Percentiles rank a stretch among this genome's conserved stretches.
These are phyloP conservation scores for Syzygium aqueum DNA, from an alignment of 345 rosid genomes.

Conservation along the genomic window DNA sequence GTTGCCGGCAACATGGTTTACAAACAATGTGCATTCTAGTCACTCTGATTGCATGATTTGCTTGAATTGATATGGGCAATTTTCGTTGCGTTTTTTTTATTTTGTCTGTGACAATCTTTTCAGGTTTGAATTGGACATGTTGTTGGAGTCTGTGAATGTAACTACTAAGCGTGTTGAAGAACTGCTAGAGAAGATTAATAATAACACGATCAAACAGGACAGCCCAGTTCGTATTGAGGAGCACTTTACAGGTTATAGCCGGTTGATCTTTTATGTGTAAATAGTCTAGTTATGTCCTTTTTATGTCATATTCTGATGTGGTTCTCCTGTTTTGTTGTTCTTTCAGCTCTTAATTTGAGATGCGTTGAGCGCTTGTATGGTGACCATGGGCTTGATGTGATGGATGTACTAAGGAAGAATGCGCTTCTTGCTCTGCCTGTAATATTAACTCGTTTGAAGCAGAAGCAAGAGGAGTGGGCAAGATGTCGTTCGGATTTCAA, in stretches of 20 bases:
- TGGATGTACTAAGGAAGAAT: constrained; percentile 84
- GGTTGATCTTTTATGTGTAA: neutral
- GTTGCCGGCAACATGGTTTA: constrained; percentile 2
- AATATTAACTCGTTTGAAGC: constrained; percentile 87
- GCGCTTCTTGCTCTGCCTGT: constrained; percentile 82
- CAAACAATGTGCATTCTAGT: neutral
- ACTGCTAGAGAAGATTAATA: constrained; percentile 61
- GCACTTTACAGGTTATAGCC: constrained; percentile 65
- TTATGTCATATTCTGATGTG: constrained; percentile 1
- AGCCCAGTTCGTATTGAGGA: constrained; percentile 58
- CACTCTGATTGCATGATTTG: neutral
- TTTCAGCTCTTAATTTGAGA: constrained; percentile 78
- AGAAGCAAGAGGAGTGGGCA: constrained; percentile 96
- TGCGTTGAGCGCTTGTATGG: constrained; percentile 95
- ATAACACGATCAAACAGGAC: constrained; percentile 48
- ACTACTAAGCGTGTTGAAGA: constrained; percentile 84
- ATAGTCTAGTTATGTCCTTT: neutral
- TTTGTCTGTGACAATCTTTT: neutral
- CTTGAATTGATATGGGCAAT: neutral
- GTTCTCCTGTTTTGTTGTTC: constrained; percentile 1
- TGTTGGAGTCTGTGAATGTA: constrained; percentile 83
- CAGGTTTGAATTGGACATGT: constrained; percentile 98
- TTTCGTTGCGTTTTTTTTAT: neutral
- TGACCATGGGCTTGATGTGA: constrained; percentile 95
- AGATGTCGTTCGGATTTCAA: constrained; percentile 89